A percentile compares a stretch with the other conserved stretches of the same genome.
These are phyloP conservation scores for Ceriops zippeliana DNA, from an alignment of 345 rosid genomes.

Conservation along the genomic window DNA sequence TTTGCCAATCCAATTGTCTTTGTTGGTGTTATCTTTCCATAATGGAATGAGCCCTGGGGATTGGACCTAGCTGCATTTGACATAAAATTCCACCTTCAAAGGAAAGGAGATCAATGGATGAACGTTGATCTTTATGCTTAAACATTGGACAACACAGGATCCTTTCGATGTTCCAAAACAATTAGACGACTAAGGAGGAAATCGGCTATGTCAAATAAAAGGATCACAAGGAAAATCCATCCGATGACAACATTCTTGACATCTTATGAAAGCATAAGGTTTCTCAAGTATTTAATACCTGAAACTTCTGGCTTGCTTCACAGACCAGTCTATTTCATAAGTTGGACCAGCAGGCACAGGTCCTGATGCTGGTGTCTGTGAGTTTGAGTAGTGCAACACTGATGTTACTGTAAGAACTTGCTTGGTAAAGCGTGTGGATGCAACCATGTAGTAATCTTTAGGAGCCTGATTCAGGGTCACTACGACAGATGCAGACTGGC, in stretches of 20 bases:
- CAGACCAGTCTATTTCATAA: slow-evolving; percentile 54
- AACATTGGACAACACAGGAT: too few species aligned
- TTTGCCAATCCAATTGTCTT: slow-evolving; percentile 57
- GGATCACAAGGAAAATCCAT: too few species aligned
- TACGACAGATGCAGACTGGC: slow-evolving; percentile 75
- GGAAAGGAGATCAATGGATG: neutral
- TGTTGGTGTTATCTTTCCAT: slow-evolving; percentile 56
- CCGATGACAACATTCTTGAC: too few species aligned
- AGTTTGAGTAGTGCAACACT: slow-evolving; percentile 63
- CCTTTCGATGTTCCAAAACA: too few species aligned
- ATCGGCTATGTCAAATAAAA: too few species aligned
- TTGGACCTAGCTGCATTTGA: slow-evolving; percentile 96
- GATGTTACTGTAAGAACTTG: slow-evolving; percentile 47
- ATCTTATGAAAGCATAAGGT: neutral
- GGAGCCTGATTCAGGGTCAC: slow-evolving; percentile 70
- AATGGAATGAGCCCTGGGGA: slow-evolving; percentile 93
- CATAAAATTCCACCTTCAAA: slow-evolving; percentile 75
- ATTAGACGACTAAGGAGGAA: too few species aligned
- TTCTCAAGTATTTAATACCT: slow-evolving; percentile 35
- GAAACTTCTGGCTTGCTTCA: slow-evolving; percentile 81
- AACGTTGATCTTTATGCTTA: neutral
- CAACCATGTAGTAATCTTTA: slow-evolving; percentile 78
- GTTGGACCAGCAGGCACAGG: slow-evolving; percentile 56
- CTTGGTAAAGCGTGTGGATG: slow-evolving; percentile 56
- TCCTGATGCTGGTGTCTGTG: slow-evolving; percentile 58